These are phyloP conservation scores for Phalaenopsis equestris DNA, from an alignment of 106 monocot genomes.

Conservation along the genomic window DNA sequence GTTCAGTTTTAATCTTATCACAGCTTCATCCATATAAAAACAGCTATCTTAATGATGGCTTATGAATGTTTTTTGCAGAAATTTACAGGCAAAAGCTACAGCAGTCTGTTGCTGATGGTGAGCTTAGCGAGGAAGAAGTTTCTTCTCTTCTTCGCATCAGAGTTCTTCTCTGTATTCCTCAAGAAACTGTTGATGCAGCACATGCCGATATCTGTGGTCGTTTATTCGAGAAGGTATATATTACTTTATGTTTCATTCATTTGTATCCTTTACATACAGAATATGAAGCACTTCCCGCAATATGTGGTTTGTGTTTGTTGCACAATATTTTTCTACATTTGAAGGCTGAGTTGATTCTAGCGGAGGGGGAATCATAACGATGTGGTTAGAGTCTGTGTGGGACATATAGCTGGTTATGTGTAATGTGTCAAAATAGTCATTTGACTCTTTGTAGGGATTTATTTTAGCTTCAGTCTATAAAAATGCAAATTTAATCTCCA, in stretches of 20 bases:
- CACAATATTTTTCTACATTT: not conserved
- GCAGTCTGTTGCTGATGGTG: constrained; percentile 70
- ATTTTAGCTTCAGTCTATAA: too few relatives aligned
- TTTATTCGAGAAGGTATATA: constrained; percentile 78
- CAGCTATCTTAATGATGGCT: not conserved
- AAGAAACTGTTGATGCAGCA: constrained; percentile 71
- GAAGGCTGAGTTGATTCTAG: not conserved
- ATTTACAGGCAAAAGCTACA: constrained; percentile 95
- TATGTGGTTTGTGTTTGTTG: not conserved
- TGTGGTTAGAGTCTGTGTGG: not conserved
- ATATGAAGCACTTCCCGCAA: not conserved
- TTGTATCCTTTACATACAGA: not conserved
- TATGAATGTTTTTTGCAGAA: constrained; percentile 31
- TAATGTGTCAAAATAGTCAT: too few relatives aligned
- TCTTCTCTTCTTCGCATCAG: constrained; percentile 50
- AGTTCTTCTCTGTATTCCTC: constrained; percentile 82
- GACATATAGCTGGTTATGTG: not conserved
- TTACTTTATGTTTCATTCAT: not conserved
- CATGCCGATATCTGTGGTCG: constrained; percentile 91
- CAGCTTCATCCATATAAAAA: not conserved
- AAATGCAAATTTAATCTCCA: too few relatives aligned
- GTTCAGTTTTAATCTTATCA: not conserved
- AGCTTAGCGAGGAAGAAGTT: constrained; percentile 74
- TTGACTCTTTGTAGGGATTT: too few relatives aligned
- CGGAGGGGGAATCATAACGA: not conserved